Conservation (phyloP, 495 filamentous ascomycete genomes). For the Neurospora sp. region DNA sequence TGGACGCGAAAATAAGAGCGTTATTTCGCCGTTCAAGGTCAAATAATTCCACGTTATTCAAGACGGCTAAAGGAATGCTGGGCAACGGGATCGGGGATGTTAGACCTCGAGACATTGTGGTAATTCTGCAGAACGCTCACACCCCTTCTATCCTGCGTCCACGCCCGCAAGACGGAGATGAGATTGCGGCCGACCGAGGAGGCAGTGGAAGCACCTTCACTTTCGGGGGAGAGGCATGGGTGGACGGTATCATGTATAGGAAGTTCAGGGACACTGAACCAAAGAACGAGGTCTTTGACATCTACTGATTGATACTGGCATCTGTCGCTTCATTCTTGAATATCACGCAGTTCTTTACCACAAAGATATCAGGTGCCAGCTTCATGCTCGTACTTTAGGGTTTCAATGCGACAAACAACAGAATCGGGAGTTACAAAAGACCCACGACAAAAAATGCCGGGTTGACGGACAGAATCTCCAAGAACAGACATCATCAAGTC, state of each 20-base stretch:
- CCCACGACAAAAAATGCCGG: background rate
- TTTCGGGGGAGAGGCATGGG: background rate
- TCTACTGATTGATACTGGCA: background rate
- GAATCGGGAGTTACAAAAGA: background rate
- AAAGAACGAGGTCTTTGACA: background rate
- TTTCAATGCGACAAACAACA: background rate
- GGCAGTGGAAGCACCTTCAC: background rate
- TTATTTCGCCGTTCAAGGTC: background rate
- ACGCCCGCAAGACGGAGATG: background rate
- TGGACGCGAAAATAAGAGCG: background rate
- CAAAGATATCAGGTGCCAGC: background rate
- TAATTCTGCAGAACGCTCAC: background rate
- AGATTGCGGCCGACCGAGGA: background rate
- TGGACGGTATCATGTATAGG: background rate
- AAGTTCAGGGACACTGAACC: background rate
- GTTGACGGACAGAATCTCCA: background rate
- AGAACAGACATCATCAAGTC: background rate
- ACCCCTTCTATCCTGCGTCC: background rate
- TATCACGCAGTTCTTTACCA: background rate
- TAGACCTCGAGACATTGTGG: background rate
- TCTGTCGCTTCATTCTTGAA: background rate
- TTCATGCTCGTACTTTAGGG: background rate
- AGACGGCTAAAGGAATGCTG: background rate
- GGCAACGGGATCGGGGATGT: background rate
- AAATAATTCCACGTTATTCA: background rate